A percentile compares a stretch with the other conserved stretches of the same genome.
These are phyloP conservation scores for Triticum monococcum DNA, from an alignment of 176 grass and related monocot genomes.

Conservation along the genomic window DNA sequence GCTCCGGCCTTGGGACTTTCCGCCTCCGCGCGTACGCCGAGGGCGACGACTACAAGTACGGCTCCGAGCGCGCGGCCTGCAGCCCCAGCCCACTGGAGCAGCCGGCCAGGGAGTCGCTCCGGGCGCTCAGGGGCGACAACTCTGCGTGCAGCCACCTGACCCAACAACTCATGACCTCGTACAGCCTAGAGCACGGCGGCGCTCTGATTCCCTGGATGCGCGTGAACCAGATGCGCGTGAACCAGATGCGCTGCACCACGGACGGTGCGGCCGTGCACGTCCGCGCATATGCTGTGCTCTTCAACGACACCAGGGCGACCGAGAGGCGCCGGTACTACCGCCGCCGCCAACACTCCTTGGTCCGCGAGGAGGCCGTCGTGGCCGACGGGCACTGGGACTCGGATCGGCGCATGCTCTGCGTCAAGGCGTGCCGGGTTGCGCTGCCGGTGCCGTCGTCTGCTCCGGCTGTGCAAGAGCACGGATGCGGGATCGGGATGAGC, in stretches of 20 bases:
- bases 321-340: not conserved
- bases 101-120: not conserved
- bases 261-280: not conserved
- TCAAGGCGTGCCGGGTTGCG: constrained; percentile 44
- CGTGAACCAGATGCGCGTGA: constrained; percentile 28
- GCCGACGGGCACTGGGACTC: constrained; percentile 64
- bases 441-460: no score
- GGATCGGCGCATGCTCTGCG: constrained; percentile 30
- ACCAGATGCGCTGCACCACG: constrained; percentile 29
- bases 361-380: constrained; percentile 28
- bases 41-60: constrained; percentile 32
- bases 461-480: not conserved
- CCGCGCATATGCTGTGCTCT: constrained; percentile 37
- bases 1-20: constrained; percentile 22
- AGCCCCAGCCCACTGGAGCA: not conserved
- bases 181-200: not conserved
- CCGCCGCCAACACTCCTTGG: not conserved
- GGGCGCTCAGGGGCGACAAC: not conserved
- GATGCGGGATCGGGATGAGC: constrained; percentile 54
- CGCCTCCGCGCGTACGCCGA: constrained; percentile 22
- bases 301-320: constrained; percentile 5
- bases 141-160: not conserved
- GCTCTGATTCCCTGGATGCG: constrained; percentile 17
- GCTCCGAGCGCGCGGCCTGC: not conserved
- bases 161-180: not conserved